Conservation (phyloP, 106 monocot genomes). For the Platanthera zijinensis region DNA sequence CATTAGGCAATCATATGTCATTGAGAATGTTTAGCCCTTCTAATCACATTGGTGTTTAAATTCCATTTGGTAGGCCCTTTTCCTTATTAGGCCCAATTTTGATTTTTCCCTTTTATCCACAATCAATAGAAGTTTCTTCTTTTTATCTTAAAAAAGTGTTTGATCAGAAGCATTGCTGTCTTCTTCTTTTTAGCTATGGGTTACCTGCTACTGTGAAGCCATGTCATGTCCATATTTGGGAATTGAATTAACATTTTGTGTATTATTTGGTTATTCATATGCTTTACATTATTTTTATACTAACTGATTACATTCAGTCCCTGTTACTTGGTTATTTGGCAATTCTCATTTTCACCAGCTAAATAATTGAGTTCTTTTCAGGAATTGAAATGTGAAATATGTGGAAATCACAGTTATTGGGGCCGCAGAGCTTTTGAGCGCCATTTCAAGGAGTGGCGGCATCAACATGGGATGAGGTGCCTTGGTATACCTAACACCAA, state of each 20-base stretch:
- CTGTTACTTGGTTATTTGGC: neutral
- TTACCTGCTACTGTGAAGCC: neutral
- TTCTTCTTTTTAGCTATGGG: too few relatives aligned
- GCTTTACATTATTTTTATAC: neutral
- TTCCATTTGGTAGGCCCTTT: too few relatives aligned
- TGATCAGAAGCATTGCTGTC: too few relatives aligned
- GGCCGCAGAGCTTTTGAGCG: slow-evolving; percentile 93
- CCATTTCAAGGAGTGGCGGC: slow-evolving; percentile 99
- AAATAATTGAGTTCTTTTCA: slow-evolving; percentile 18
- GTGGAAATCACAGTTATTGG: slow-evolving; percentile 97
- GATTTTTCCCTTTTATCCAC: too few relatives aligned
- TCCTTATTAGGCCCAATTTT: too few relatives aligned
- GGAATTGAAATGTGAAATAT: slow-evolving; percentile 99
- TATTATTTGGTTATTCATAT: neutral
- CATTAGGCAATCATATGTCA: too few relatives aligned
- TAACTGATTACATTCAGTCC: neutral
- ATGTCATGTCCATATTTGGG: neutral
- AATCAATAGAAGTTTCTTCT: too few relatives aligned
- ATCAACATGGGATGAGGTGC: slow-evolving; percentile 98
- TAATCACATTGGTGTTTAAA: too few relatives aligned
- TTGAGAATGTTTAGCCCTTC: too few relatives aligned
- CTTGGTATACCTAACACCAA: slow-evolving; percentile 94
- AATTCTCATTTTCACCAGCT: neutral
- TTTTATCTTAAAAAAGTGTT: too few relatives aligned
- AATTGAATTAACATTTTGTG: neutral